These are phyloP conservation scores for Neobulgaria alba DNA, from an alignment of 2,329 filamentous ascomycete genomes.

Conservation along the genomic window DNA sequence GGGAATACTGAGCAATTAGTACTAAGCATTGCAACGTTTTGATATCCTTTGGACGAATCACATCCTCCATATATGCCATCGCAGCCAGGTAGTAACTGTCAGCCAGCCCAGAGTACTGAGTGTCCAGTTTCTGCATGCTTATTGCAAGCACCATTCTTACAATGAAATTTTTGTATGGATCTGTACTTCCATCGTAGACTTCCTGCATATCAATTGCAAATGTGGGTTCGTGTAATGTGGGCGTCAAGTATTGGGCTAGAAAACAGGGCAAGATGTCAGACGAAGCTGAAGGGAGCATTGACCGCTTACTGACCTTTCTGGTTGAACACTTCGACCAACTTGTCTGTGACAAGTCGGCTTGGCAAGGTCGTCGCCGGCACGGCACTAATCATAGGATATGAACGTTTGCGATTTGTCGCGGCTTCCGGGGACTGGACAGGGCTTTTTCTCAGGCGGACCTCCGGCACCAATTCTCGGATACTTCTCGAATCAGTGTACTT, in stretches of 20 bases:
- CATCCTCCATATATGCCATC: constrained; percentile 72
- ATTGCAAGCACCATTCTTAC: constrained; percentile 90
- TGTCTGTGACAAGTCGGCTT: constrained; percentile 62
- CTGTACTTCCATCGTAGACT: constrained; percentile 66
- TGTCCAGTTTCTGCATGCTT: constrained; percentile 84
- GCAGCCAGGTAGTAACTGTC: constrained; percentile 93
- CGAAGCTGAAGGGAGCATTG: neutral
- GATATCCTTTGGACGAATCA: constrained; percentile 81
- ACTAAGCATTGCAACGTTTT: constrained; percentile 84
- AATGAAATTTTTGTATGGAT: constrained; percentile 81
- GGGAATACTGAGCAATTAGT: constrained; percentile 82
- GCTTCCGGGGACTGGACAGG: constrained; percentile 54
- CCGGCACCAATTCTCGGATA: constrained; percentile 85
- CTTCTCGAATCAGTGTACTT: constrained; percentile 83
- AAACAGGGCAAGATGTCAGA: constrained; percentile 7
- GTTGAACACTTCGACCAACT: constrained; percentile 76
- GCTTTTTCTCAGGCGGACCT: constrained; percentile 54
- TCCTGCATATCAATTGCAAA: constrained; percentile 70
- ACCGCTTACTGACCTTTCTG: constrained; percentile 56
- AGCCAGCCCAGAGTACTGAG: constrained; percentile 83
- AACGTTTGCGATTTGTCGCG: constrained; percentile 60
- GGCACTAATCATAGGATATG: constrained; percentile 84
- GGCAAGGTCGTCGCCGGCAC: constrained; percentile 71
- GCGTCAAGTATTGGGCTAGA: constrained; percentile 78
- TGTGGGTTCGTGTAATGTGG: constrained; percentile 74